These are phyloP conservation scores for Byssochlamys sp. DNA, from an alignment of 2,329 filamentous ascomycete species.

Conservation along the genomic window DNA sequence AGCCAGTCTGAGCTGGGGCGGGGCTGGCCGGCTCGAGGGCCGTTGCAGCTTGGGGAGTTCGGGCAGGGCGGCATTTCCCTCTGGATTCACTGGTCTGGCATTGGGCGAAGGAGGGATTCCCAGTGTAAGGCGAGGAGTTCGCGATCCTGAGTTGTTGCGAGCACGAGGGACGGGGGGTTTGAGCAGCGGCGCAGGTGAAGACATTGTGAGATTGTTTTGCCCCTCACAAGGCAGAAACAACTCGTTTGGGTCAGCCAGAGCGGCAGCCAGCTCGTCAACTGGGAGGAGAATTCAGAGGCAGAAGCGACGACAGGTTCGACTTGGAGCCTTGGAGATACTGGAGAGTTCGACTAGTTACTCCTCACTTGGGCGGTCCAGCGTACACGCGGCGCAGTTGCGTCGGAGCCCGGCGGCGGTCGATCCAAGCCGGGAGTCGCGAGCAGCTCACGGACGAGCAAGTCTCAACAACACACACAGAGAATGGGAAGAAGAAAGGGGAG, in stretches of 20 bases:
- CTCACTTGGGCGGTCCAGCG: not conserved
- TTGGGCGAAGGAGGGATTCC: slow-evolving; percentile 83
- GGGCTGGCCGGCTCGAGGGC: slow-evolving; percentile 46
- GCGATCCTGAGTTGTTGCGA: slow-evolving; percentile 50
- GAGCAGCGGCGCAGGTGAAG: slow-evolving; percentile 68
- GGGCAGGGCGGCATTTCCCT: slow-evolving; percentile 22
- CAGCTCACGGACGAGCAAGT: no score
- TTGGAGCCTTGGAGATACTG: not conserved
- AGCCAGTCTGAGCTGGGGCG: slow-evolving; percentile 72
- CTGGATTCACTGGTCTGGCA: slow-evolving; percentile 58
- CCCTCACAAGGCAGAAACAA: slow-evolving; percentile 32
- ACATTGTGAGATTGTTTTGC: slow-evolving; percentile 49
- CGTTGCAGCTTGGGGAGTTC: slow-evolving; percentile 28
- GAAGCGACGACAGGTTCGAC: not conserved
- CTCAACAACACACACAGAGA: not conserved
- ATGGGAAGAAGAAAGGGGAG: not conserved
- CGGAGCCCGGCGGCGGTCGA: not conserved
- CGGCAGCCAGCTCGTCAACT: slow-evolving; percentile 25
- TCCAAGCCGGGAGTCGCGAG: not conserved
- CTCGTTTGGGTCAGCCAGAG: slow-evolving; percentile 31
- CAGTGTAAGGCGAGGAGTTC: slow-evolving; percentile 70
- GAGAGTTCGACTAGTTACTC: not conserved
- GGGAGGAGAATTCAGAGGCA: not conserved
- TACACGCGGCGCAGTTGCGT: not conserved
- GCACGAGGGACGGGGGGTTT: slow-evolving; percentile 70